Evolutionary conservation across 2,329 filamentous ascomycete species (phyloP), one percentile per base, ranked within the genome.

Genomic region (Trichoderma sp.): DNA sequence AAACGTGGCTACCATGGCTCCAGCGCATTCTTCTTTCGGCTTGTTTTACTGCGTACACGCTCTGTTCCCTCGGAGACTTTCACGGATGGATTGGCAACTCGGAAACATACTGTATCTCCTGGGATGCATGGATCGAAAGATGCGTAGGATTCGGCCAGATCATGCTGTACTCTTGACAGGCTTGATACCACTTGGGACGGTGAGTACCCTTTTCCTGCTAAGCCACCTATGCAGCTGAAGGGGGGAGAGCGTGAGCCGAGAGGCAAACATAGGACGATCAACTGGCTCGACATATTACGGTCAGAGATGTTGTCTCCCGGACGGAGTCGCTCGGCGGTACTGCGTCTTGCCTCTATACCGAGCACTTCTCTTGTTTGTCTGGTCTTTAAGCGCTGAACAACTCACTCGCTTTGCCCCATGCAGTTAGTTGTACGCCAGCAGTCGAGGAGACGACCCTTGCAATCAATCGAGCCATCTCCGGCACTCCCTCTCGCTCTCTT

Each of bases 341-440:
- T 39, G 34, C 34, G 34, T 39, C 34, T 9, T 14, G 2, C 10
- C 34, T 14, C 34, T 10, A 39, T 39, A 39, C 14, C 34, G 34
- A 39, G 7, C 54, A 45, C 14, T 21, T 43, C 14, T 28, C 7
- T 30, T 9, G 26, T 12, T 15, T 14, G 26, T 17, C 30, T 28
- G 4, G n/a, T 51, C 30, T 28, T 14, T 51, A 51, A 26, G 50
- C 10, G 51, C 50, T 52, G 28, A 19, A 44, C 59, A 63, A 45
- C 59, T n/a, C 26, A 63, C 28, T 43, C 57, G 45, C 30, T 21
- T 44, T 55, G 41, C 59, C 50, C 5, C 26, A 44, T 63, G 10
- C 1, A 55, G 50, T 44, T 45, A 63, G 48, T 55, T 63, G 59
- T 63, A 63, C 59, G 50, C 59, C n/a, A 6, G 41, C 26, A 26